These are phyloP conservation scores for Cladosporium velox DNA, from an alignment of 2,329 filamentous ascomycete species.

Conservation along the genomic window DNA sequence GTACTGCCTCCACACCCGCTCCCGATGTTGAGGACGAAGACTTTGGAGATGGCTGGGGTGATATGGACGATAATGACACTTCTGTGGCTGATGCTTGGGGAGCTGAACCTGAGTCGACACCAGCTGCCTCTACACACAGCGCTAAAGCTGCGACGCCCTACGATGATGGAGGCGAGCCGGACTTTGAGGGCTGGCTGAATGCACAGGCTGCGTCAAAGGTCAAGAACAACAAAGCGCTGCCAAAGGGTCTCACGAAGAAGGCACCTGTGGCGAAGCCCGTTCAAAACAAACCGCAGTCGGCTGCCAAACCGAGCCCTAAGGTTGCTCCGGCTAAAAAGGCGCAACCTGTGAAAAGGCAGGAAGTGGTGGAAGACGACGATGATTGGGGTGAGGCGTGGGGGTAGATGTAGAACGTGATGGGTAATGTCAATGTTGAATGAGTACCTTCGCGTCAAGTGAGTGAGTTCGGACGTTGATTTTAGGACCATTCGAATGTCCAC, in stretches of 20 bases:
- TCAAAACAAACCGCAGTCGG: conserved; percentile 29
- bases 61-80: conserved; percentile 54
- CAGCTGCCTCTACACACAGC: conserved; percentile 30
- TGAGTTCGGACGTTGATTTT: not conserved
- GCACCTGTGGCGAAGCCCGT: conserved; percentile 38
- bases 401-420: not conserved
- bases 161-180: conserved; percentile 84
- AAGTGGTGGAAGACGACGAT: conserved; percentile 39
- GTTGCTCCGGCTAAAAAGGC: conserved; percentile 27
- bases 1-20: conserved; percentile 24
- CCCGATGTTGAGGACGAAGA: conserved; percentile 52
- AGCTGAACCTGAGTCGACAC: conserved; percentile 22
- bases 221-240: conserved; percentile 64
- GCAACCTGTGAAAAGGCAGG: conserved; percentile 5
- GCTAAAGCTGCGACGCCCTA: conserved; percentile 51
- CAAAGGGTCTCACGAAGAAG: conserved; percentile 77
- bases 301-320: conserved; percentile 29
- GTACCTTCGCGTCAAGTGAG: not conserved
- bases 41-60: conserved; percentile 74
- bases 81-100: conserved; percentile 20
- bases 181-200: conserved; percentile 93
- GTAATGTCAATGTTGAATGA: conserved; percentile 5
- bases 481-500: not conserved
- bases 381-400: conserved; percentile 46
- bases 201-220: conserved; percentile 79